phyloP scores from a whole-genome alignment of 2,329 filamentous ascomycete species.

The Ploettnerulaceae sp. region DNA sequence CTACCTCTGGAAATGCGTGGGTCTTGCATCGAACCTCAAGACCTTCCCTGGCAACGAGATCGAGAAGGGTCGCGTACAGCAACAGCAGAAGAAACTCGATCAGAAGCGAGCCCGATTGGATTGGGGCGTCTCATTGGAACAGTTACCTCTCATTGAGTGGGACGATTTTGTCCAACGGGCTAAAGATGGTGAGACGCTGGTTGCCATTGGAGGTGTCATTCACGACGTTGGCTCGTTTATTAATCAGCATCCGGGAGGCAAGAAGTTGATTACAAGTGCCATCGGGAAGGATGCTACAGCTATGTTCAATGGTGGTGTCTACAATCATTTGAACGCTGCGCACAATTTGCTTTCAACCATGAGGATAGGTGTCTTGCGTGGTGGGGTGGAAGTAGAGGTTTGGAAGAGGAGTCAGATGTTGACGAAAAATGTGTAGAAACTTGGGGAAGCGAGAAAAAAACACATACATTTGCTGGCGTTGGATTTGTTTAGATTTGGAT shows the following conservation, averaged over 20 bases:
- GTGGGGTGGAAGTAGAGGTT: conserved; percentile 16
- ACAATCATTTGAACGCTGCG: conserved; percentile 30
- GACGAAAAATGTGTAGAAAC: conserved; percentile 1
- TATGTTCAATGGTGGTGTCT: conserved; percentile 67
- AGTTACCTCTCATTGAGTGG: conserved; percentile 77
- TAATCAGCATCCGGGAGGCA: conserved; percentile 79
- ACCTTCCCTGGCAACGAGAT: conserved; percentile 86
- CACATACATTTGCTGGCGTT: no score
- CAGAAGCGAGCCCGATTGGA: conserved; percentile 72
- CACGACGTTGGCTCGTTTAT: conserved; percentile 80
- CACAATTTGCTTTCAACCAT: conserved; percentile 30
- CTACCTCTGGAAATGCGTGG: conserved; percentile 73
- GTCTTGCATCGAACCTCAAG: conserved; percentile 79
- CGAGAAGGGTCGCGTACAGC: conserved; percentile 80
- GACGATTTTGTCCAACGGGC: conserved; percentile 73
- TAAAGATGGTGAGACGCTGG: conserved; percentile 68
- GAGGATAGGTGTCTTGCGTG: conserved; percentile 26
- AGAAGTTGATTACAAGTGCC: conserved; percentile 72
- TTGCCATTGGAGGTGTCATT: conserved; percentile 76
- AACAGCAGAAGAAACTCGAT: conserved; percentile 84
- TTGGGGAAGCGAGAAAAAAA: no score
- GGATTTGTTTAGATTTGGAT: no score
- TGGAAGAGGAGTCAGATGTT: conserved; percentile 15
- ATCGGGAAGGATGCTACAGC: conserved; percentile 83
- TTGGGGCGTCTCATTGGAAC: conserved; percentile 77